Evolutionary conservation across 331 rosid species (phyloP).

Genomic region (Saraca asoca): DNA sequence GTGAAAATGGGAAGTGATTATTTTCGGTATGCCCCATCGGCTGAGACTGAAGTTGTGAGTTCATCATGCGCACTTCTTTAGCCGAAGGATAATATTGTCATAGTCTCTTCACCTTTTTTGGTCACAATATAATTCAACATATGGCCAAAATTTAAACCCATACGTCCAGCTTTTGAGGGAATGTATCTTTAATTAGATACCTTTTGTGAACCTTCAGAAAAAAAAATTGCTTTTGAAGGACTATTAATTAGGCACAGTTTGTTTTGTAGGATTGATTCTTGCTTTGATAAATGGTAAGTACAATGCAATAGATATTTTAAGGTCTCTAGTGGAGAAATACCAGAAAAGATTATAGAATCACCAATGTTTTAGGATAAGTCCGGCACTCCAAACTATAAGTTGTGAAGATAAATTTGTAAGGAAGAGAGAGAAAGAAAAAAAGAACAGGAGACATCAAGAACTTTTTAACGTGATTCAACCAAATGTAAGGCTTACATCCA

Average conservation of each 20-base stretch:
- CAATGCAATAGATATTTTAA: not conserved
- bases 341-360: too few relatives aligned
- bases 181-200: not conserved
- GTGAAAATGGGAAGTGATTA: too few relatives aligned
- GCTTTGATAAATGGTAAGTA: not conserved
- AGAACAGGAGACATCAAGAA: too few relatives aligned
- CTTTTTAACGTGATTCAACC: too few relatives aligned
- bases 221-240: not conserved
- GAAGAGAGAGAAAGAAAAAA: too few relatives aligned
- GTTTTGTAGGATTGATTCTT: slow-evolving; percentile 1
- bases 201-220: slow-evolving; percentile 1
- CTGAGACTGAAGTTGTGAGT: not conserved
- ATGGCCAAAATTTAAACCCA: not conserved
- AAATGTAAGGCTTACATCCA: too few relatives aligned
- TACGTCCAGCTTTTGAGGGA: not conserved
- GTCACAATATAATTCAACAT: not conserved
- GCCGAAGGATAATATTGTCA: not conserved
- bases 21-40: slow-evolving; percentile 5
- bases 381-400: too few relatives aligned
- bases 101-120: not conserved
- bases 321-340: too few relatives aligned
- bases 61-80: not conserved
- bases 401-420: too few relatives aligned
- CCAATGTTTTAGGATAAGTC: too few relatives aligned
- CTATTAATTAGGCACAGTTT: not conserved